These are phyloP conservation scores for Colletotrichum sp. DNA, from an alignment of 2,329 filamentous ascomycete genomes.

Conservation along the genomic window DNA sequence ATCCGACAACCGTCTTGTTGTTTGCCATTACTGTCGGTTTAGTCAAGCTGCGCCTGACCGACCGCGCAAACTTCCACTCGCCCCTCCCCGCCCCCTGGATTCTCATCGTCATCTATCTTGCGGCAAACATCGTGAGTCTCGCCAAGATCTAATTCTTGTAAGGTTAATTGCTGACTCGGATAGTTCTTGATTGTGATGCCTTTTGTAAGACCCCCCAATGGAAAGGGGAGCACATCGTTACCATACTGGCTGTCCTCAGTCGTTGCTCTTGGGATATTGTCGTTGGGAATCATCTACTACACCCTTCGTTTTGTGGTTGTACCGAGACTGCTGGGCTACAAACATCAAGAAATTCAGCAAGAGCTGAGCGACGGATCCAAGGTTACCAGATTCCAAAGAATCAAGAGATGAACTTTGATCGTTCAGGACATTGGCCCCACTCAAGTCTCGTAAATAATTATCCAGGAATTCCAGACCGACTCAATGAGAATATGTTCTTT, in stretches of 20 bases:
- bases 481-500: background rate
- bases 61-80: slow-evolving; percentile 20
- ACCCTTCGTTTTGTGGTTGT: background rate
- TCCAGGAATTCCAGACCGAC: background rate
- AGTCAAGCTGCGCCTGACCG: slow-evolving; percentile 24
- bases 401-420: background rate
- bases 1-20: slow-evolving; percentile 22
- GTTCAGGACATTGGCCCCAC: background rate
- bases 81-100: slow-evolving; percentile 23
- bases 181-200: slow-evolving; percentile 17
- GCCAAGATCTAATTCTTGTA: no score
- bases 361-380: slow-evolving; percentile 14
- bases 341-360: background rate
- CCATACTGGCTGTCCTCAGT: slow-evolving; percentile 17
- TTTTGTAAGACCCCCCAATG: slow-evolving; percentile 6
- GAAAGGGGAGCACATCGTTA: slow-evolving; percentile 12
- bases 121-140: background rate
- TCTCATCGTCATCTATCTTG: slow-evolving; percentile 15
- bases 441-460: background rate
- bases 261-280: slow-evolving; percentile 2
- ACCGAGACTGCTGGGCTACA: background rate
- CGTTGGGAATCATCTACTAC: slow-evolving; percentile 7
- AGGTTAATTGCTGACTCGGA: background rate
- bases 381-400: slow-evolving; percentile 9
- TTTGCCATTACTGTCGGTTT: slow-evolving; percentile 22